phyloP scores from a whole-genome alignment of 352 stramenopile genomes.

The Phytopythium boreale region DNA sequence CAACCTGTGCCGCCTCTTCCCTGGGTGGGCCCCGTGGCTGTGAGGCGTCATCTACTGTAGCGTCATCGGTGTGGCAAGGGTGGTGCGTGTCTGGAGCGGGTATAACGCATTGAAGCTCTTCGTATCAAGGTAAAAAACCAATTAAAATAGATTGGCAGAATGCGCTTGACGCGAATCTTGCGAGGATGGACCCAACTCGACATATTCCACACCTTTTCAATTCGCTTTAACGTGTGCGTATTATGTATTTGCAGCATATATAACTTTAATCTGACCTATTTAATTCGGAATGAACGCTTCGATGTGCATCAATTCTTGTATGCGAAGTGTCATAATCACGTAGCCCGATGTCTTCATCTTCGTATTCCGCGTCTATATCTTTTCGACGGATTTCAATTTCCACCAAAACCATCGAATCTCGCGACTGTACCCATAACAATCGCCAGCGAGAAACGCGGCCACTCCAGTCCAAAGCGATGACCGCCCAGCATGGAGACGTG shows the following conservation, averaged over 20 bases:
- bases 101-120: neutral
- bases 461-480: neutral
- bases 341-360: too few species aligned
- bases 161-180: neutral
- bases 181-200: neutral
- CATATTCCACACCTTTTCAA: too few species aligned
- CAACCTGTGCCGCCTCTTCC: constrained; percentile 95
- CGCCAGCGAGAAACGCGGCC: neutral
- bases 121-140: neutral
- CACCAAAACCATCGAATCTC: neutral
- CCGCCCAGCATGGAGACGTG: neutral
- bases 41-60: too few species aligned
- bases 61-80: too few species aligned
- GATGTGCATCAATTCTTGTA: neutral
- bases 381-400: too few species aligned
- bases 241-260: too few species aligned
- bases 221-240: neutral
- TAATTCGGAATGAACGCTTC: neutral
- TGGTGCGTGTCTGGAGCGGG: too few species aligned
- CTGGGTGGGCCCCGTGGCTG: constrained; percentile 96
- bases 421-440: neutral
- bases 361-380: too few species aligned
- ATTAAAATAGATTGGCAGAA: neutral
- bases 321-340: neutral
- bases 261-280: neutral